phyloP scores from a whole-genome alignment of 257 asterid species.

The Cynanchum wilfordii region DNA sequence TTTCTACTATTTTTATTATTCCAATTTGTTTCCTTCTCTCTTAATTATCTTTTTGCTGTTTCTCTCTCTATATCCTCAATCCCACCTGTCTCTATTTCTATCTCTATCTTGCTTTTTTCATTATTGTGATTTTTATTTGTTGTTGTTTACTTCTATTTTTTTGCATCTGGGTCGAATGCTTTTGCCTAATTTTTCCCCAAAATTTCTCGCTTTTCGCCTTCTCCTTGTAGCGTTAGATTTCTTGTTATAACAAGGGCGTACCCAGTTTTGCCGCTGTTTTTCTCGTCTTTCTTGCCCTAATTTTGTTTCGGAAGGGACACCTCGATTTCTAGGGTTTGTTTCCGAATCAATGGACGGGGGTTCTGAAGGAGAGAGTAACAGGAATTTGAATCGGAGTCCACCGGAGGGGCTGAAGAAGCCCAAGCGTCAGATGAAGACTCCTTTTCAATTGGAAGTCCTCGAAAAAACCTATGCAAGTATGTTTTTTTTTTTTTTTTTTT shows the following conservation, averaged over 20 bases:
- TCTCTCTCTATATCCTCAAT: constrained; percentile 10
- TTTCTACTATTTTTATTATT: constrained; percentile 6
- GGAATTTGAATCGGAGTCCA: constrained; percentile 43
- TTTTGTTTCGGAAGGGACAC: constrained; percentile 19
- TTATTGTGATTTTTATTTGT: constrained; percentile 9
- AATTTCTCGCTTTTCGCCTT: background rate
- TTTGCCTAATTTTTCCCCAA: background rate
- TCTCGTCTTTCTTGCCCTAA: constrained; percentile 29
- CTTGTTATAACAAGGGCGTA: background rate
- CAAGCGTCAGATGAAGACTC: constrained; percentile 99
- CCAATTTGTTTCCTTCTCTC: constrained; percentile 15
- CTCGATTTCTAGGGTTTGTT: constrained; percentile 47
- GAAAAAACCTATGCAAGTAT: constrained; percentile 82
- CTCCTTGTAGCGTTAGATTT: constrained; percentile 6
- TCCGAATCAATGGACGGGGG: constrained; percentile 72
- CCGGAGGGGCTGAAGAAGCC: constrained; percentile 72
- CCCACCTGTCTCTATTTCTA: constrained; percentile 17
- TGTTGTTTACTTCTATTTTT: background rate
- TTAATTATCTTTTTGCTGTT: constrained; percentile 15
- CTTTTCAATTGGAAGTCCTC: constrained; percentile 83
- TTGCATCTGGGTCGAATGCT: constrained; percentile 7
- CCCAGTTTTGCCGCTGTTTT: background rate
- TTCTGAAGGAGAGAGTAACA: constrained; percentile 69
- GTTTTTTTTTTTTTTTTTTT: background rate
- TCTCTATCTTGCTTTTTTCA: constrained; percentile 8